phyloP scores from a whole-genome alignment of 768 basidiomycete genomes.

The Boletus edulis region DNA sequence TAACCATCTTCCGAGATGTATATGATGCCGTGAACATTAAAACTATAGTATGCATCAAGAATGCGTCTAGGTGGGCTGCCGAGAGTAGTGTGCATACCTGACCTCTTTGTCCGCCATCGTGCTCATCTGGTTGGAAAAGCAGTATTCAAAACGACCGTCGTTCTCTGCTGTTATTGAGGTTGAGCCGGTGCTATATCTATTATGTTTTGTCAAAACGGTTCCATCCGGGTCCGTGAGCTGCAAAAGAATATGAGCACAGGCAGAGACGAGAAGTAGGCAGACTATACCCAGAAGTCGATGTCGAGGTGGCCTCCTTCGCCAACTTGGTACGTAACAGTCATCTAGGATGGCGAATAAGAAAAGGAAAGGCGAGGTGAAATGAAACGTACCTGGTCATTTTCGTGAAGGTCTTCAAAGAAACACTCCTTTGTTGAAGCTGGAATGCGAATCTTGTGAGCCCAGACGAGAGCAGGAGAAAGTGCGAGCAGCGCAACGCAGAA shows the following conservation, averaged over 20 bases:
- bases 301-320: slow-evolving; percentile 96
- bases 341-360: slow-evolving; percentile 45
- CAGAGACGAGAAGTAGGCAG: neutral
- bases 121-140: slow-evolving; percentile 99
- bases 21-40: slow-evolving; percentile 97
- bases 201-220: slow-evolving; percentile 68
- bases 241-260: slow-evolving; percentile 8
- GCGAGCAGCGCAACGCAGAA: slow-evolving; percentile 40
- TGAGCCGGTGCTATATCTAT: slow-evolving; percentile 87
- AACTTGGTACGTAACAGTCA: slow-evolving; percentile 99
- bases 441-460: slow-evolving; percentile 72
- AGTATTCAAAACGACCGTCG: slow-evolving; percentile 91
- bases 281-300: slow-evolving; percentile 91
- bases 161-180: slow-evolving; percentile 81
- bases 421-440: slow-evolving; percentile 84
- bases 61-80: neutral
- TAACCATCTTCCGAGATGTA: slow-evolving; percentile 88
- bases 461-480: slow-evolving; percentile 35
- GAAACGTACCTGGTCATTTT: slow-evolving; percentile 75
- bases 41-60: slow-evolving; percentile 44
- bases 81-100: slow-evolving; percentile 48
- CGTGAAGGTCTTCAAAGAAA: slow-evolving; percentile 93
- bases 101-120: slow-evolving; percentile 94
- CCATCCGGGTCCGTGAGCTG: slow-evolving; percentile 82
- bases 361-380: neutral